Evolutionary conservation across 2,329 filamentous ascomycete species (phyloP).

Genomic region (Pseudocercospora macadamiae): DNA sequence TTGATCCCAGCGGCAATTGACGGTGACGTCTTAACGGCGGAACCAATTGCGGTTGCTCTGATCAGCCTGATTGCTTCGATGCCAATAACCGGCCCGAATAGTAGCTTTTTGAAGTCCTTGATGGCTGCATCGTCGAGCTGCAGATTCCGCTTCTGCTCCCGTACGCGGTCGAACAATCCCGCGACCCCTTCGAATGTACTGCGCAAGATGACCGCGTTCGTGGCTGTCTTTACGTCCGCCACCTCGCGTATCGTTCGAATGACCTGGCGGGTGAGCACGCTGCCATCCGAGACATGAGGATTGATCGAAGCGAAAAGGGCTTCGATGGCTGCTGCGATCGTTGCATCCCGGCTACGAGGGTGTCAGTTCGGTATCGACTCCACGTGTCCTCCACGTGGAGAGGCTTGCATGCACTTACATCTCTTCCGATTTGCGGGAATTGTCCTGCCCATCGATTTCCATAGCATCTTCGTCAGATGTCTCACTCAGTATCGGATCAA

Average conservation of each 20-base stretch:
- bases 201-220: slow-evolving; percentile 23
- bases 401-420: slow-evolving; percentile 28
- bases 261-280: slow-evolving; percentile 20
- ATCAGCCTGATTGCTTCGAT: slow-evolving; percentile 35
- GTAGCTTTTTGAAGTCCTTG: slow-evolving; percentile 26
- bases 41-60: slow-evolving; percentile 34
- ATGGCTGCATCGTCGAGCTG: slow-evolving; percentile 15
- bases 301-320: slow-evolving; percentile 37
- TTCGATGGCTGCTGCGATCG: slow-evolving; percentile 35
- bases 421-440: slow-evolving; percentile 27
- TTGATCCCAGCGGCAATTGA: slow-evolving; percentile 21
- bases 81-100: slow-evolving; percentile 31
- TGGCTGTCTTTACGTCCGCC: slow-evolving; percentile 21
- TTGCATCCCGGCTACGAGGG: slow-evolving; percentile 28
- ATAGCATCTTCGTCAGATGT: slow-evolving; percentile 64
- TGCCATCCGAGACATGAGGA: slow-evolving; percentile 24
- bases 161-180: slow-evolving; percentile 18
- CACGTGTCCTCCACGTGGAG: not conserved
- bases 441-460: slow-evolving; percentile 61
- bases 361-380: slow-evolving; percentile 11
- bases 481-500: slow-evolving; percentile 62
- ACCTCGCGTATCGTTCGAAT: slow-evolving; percentile 25
- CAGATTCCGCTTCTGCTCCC: slow-evolving; percentile 14
- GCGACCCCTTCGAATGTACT: slow-evolving; percentile 31
- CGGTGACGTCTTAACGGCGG: slow-evolving; percentile 25